These are phyloP conservation scores for Venturia effusa DNA, from an alignment of 2,329 filamentous ascomycete species.

Conservation along the genomic window DNA sequence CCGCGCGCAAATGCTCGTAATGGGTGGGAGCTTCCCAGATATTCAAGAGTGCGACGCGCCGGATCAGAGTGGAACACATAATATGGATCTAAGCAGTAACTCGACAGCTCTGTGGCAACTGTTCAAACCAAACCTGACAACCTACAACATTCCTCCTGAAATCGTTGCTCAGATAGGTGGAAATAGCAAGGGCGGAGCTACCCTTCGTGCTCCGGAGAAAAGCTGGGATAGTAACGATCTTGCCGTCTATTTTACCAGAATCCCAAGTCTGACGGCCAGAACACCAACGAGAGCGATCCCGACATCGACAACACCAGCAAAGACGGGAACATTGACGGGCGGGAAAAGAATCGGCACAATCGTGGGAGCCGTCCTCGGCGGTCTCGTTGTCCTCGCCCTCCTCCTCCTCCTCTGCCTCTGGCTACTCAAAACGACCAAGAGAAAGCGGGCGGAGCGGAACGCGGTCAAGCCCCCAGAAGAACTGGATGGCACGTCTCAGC, in stretches of 20 bases:
- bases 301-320: constrained; percentile 17
- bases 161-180: constrained; percentile 38
- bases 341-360: constrained; percentile 25
- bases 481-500: not conserved
- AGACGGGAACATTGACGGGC: constrained; percentile 8
- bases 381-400: constrained; percentile 16
- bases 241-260: constrained; percentile 41
- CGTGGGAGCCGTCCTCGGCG: constrained; percentile 30
- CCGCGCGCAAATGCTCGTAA: constrained; percentile 39
- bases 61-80: constrained; percentile 44
- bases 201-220: constrained; percentile 44
- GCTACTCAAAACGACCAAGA: not conserved
- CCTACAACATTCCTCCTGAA: constrained; percentile 44
- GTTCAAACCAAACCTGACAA: constrained; percentile 38
- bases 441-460: not conserved
- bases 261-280: constrained; percentile 35
- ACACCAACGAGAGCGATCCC: constrained; percentile 39
- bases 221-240: constrained; percentile 45
- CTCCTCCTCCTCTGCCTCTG: not conserved
- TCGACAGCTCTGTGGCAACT: constrained; percentile 40
- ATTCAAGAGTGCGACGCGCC: constrained; percentile 41
- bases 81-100: constrained; percentile 43
- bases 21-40: constrained; percentile 48
- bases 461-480: not conserved
- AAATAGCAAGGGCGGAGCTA: constrained; percentile 26